phyloP scores from a whole-genome alignment of 164 flowering plant species.

The Protea cynaroides region DNA sequence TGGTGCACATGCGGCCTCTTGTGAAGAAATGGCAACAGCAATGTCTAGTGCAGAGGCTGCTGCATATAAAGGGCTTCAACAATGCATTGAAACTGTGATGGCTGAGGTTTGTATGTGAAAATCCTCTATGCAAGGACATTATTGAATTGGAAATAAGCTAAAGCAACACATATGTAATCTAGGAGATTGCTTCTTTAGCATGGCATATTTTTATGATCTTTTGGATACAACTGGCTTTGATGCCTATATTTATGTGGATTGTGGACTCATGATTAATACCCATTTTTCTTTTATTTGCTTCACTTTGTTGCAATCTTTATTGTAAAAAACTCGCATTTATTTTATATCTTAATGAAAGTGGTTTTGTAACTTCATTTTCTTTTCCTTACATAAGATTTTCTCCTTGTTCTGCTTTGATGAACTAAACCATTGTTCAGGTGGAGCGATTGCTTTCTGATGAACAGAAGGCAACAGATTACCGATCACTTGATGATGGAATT shows the following conservation, averaged over 20 bases:
- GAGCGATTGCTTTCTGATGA: slow-evolving; percentile 88
- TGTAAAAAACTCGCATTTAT: too few relatives aligned
- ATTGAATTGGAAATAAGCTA: neutral
- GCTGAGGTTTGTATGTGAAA: slow-evolving; percentile 69
- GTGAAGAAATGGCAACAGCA: slow-evolving; percentile 95
- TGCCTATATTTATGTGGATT: too few relatives aligned
- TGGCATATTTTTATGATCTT: too few relatives aligned
- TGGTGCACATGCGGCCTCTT: slow-evolving; percentile 98
- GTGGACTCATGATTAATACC: too few relatives aligned
- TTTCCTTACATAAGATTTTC: neutral
- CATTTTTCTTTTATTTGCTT: too few relatives aligned
- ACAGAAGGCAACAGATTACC: slow-evolving; percentile 87
- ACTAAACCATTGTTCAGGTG: slow-evolving; percentile 43
- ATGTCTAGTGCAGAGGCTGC: slow-evolving; percentile 96
- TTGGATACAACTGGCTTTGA: too few relatives aligned
- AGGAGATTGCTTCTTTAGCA: too few relatives aligned
- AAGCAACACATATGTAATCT: too few relatives aligned
- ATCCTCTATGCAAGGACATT: neutral
- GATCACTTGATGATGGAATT: slow-evolving; percentile 91
- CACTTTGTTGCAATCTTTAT: too few relatives aligned
- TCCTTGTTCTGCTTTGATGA: neutral
- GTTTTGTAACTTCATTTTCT: too few relatives aligned
- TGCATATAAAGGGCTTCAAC: slow-evolving; percentile 97
- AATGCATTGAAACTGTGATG: slow-evolving; percentile 96
- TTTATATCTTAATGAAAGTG: too few relatives aligned